A percentile compares a stretch with the other conserved stretches of the same genome.
Conservation (phyloP, 2,329 filamentous ascomycete species). For the Hymenoscyphus linearis region DNA sequence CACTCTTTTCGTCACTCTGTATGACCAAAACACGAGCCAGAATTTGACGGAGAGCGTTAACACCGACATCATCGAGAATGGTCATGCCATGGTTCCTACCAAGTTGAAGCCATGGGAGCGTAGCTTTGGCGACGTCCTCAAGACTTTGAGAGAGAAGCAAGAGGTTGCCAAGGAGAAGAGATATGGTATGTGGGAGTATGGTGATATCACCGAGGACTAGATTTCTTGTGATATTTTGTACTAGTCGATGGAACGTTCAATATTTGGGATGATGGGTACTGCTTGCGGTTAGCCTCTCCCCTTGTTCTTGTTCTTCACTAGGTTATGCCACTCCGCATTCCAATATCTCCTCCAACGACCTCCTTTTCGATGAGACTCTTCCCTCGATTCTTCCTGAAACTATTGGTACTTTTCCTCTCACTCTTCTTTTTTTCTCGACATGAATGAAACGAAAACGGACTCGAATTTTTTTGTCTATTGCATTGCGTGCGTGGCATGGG, state of each 20-base stretch:
- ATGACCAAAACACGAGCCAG: constrained; percentile 64
- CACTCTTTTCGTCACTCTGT: constrained; percentile 78
- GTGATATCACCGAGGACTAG: constrained; percentile 87
- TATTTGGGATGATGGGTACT: neutral
- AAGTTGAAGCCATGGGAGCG: constrained; percentile 93
- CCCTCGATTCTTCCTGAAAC: neutral
- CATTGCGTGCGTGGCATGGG: constrained; percentile 9
- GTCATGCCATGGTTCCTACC: constrained; percentile 82
- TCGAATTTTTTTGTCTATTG: constrained; percentile 1
- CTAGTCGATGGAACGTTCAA: neutral
- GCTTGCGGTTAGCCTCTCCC: neutral
- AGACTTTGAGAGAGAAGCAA: constrained; percentile 68
- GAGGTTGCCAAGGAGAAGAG: constrained; percentile 72
- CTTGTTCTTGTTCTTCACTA: neutral
- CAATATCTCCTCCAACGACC: neutral
- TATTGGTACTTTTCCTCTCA: neutral
- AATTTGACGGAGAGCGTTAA: constrained; percentile 77
- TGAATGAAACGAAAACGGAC: neutral
- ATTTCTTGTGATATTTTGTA: neutral
- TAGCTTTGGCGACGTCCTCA: constrained; percentile 65
- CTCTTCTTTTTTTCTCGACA: neutral
- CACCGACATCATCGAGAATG: constrained; percentile 76
- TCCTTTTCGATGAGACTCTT: neutral
- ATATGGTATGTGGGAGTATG: constrained; percentile 96
- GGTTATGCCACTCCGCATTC: neutral